These are phyloP conservation scores for Apiotrichum akiyoshidainum DNA, from an alignment of 1,284 basidiomycete genomes.

Conservation along the genomic window DNA sequence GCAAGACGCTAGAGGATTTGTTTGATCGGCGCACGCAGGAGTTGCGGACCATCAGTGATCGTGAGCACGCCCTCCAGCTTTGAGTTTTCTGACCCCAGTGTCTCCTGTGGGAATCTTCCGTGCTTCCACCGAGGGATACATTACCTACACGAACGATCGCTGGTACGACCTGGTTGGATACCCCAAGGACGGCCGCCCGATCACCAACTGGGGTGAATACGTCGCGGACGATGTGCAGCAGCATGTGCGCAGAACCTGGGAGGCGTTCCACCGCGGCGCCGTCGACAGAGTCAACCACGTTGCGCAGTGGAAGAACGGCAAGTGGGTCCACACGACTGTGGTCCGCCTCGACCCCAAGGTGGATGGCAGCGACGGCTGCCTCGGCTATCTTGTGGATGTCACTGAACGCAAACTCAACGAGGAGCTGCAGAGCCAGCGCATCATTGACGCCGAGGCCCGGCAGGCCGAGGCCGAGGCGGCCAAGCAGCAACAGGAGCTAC, in stretches of 20 bases:
- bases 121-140: conserved; percentile 28
- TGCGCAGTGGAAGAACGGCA: conserved; percentile 34
- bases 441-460: conserved; percentile 42
- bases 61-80: neutral
- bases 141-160: conserved; percentile 36
- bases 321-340: conserved; percentile 25
- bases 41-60: conserved; percentile 40
- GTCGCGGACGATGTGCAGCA: conserved; percentile 21
- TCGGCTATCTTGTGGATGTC: conserved; percentile 39
- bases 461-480: conserved; percentile 43
- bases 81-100: conserved; percentile 14
- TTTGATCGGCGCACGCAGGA: conserved; percentile 45
- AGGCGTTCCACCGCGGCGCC: conserved; percentile 14
- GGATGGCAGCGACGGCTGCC: conserved; percentile 21
- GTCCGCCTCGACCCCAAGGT: neutral
- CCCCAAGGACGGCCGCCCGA: conserved; percentile 16
- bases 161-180: conserved; percentile 41
- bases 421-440: conserved; percentile 36
- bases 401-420: conserved; percentile 47
- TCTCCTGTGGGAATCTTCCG: conserved; percentile 48
- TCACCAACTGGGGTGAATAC: conserved; percentile 36
- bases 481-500: conserved; percentile 43
- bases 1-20: conserved; percentile 35
- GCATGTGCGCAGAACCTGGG: conserved; percentile 25
- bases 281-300: conserved; percentile 17